Base-by-base conservation (phyloP, 2,329 filamentous ascomycete genomes). In the Fusarium keratoplasticum region DNA sequence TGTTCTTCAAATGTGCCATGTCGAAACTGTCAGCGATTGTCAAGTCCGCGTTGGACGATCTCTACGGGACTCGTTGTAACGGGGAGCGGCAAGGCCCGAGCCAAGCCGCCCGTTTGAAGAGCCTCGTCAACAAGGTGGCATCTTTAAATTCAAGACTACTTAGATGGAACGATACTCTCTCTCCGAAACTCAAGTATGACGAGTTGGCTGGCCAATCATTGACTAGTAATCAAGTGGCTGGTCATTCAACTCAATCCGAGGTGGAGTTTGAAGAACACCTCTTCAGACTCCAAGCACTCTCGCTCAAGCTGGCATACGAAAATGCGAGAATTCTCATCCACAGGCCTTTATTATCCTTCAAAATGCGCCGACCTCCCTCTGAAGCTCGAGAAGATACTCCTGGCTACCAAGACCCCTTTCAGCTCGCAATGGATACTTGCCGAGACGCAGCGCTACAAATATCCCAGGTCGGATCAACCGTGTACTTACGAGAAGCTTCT, bases 291-390 rank as follows among this genome's bases (percentile, higher is more conserved):
- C 82, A 83, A 57, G 78, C 80, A 0, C 75, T 84, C 4, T 69
- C 79, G 0, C 72, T 83, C 2, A 71, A 78, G 47, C 72, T 83
- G 4, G 81, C 80, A 0, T 83, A 77, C 36, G 76, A 83, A 18
- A 83, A 83, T 38, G 74, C 80, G 0, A 78, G 69, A 8, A 83
- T 83, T 0, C 55, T 83, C 0, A 63, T 81, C 0, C 72, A 83
- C 5, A 67, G 74, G 3, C 74, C 73, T 1, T 55, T 76, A 2
- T 40, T 76, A 1, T 76, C 74, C 0, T 69, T 63, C 13, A 71
- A 14, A 8, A 58, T 33, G n/a, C 14, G 16, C 2, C 29, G 1
- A 3, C 2, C 16, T 4, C 10, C 14, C 5, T 18, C 29, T 16
- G 16, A 29, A 4, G 16, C 29, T 2, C 42, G 36, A 20, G 27